These are phyloP conservation scores for Dittrichia graveolens DNA, from an alignment of 129 eudicot genomes.

Conservation along the genomic window DNA sequence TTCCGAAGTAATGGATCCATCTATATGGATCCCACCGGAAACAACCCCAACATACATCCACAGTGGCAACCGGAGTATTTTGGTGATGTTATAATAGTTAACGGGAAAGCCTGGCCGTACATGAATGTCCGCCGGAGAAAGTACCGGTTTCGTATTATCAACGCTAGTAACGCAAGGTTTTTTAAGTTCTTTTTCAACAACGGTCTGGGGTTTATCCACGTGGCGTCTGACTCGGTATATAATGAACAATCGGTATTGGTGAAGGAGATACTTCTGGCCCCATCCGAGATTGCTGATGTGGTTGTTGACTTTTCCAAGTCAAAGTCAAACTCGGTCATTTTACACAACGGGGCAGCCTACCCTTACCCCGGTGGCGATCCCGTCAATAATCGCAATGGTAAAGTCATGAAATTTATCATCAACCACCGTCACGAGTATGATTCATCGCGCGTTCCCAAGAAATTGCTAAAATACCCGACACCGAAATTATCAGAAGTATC, in stretches of 20 bases:
- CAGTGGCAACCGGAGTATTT: slow-evolving; percentile 97
- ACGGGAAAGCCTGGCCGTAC: slow-evolving; percentile 92
- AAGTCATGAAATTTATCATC: slow-evolving; percentile 78
- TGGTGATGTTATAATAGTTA: slow-evolving; percentile 76
- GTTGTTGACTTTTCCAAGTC: slow-evolving; percentile 80
- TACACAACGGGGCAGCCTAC: slow-evolving; percentile 66
- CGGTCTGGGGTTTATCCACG: slow-evolving; percentile 63
- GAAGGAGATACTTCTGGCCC: slow-evolving; percentile 49
- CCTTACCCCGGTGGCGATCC: slow-evolving; percentile 82
- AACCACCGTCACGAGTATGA: slow-evolving; percentile 38
- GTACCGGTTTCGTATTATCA: slow-evolving; percentile 77
- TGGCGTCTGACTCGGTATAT: slow-evolving; percentile 77
- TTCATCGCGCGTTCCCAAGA: slow-evolving; percentile 41
- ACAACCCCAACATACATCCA: slow-evolving; percentile 79
- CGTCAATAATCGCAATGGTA: slow-evolving; percentile 53
- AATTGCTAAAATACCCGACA: slow-evolving; percentile 51
- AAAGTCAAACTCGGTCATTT: slow-evolving; percentile 41
- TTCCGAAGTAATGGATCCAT: slow-evolving; percentile 61
- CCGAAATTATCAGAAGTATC: slow-evolving; percentile 45
- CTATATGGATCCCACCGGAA: slow-evolving; percentile 71
- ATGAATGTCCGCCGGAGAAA: slow-evolving; percentile 66
- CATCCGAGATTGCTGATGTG: slow-evolving; percentile 87
- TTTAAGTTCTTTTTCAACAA: slow-evolving; percentile 60
- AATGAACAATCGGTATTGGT: slow-evolving; percentile 44
- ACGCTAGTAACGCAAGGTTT: slow-evolving; percentile 85